Evolutionary conservation across 345 rosid species (phyloP).

Genomic region (Angophora floribunda): DNA sequence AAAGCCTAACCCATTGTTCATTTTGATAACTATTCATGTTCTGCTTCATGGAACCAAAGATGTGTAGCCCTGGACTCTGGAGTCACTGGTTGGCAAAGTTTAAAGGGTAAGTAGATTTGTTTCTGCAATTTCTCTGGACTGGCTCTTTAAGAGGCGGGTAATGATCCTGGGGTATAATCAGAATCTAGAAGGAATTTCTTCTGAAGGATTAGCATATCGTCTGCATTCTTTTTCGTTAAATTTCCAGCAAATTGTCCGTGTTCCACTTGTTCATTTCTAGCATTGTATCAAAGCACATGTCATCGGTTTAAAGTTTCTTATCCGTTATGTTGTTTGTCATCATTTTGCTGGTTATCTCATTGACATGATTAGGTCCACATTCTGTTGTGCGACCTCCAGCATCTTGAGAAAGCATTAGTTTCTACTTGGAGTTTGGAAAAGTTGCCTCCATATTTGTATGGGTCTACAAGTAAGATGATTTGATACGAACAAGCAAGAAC

Average conservation of each 20-base stretch:
- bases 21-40: not conserved
- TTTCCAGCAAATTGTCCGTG: too few species aligned
- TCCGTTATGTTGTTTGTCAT: not conserved
- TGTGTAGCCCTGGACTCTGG: not conserved
- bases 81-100: not conserved
- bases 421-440: too few species aligned
- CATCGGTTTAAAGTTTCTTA: fast-evolving
- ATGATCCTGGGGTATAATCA: not conserved
- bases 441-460: too few species aligned
- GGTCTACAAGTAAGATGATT: not conserved
- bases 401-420: too few species aligned
- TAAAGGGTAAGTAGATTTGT: not conserved
- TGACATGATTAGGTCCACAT: not conserved
- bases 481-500: not conserved
- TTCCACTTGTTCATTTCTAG: not conserved
- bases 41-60: not conserved
- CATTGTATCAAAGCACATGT: not conserved
- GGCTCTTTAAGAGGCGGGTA: not conserved
- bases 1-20: not conserved
- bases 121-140: not conserved
- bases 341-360: not conserved
- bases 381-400: not conserved
- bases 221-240: not conserved
- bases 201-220: not conserved
- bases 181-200: not conserved